These are phyloP conservation scores for Jamesozyma lodderae DNA, from an alignment of 805 yeast species.

Conservation along the genomic window DNA sequence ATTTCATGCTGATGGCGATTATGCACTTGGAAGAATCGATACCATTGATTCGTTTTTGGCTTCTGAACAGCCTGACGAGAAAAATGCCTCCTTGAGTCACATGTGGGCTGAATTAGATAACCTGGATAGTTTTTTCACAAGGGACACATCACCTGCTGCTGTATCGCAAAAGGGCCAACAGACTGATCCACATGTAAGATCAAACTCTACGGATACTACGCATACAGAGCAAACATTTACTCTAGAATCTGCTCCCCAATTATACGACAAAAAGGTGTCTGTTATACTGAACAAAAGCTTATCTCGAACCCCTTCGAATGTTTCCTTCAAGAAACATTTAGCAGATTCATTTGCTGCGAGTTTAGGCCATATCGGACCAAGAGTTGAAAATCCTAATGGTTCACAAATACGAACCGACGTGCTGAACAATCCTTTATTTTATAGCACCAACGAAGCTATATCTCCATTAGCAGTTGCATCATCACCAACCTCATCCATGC, in stretches of 20 bases:
- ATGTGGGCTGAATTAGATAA: conserved; percentile 92
- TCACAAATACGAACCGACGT: background rate
- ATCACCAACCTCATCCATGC: too few species aligned
- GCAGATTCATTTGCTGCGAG: conserved; percentile 52
- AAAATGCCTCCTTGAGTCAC: conserved; percentile 70
- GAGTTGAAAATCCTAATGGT: background rate
- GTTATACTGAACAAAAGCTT: conserved; percentile 64
- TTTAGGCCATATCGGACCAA: conserved; percentile 9
- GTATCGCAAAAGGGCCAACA: conserved; percentile 1
- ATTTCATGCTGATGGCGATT: conserved; percentile 29
- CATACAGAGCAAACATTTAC: conserved; percentile 39
- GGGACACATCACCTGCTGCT: conserved; percentile 32
- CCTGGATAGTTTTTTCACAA: conserved; percentile 79
- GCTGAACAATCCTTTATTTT: background rate
- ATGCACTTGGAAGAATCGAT: conserved; percentile 21
- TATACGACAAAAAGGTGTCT: conserved; percentile 72
- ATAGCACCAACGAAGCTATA: background rate
- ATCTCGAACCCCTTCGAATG: conserved; percentile 63
- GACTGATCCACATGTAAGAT: conserved; percentile 27
- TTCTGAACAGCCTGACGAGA: conserved; percentile 41
- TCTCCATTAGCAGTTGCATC: background rate
- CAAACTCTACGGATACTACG: conserved; percentile 56
- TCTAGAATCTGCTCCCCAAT: conserved; percentile 66
- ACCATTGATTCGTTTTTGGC: conserved; percentile 24
- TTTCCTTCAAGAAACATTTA: conserved; percentile 67